A percentile compares a stretch with the other conserved stretches of the same genome.
Evolutionary conservation across 1,284 basidiomycete genomes (phyloP).

Genomic region (Austroboletus novae-zelandiae): DNA sequence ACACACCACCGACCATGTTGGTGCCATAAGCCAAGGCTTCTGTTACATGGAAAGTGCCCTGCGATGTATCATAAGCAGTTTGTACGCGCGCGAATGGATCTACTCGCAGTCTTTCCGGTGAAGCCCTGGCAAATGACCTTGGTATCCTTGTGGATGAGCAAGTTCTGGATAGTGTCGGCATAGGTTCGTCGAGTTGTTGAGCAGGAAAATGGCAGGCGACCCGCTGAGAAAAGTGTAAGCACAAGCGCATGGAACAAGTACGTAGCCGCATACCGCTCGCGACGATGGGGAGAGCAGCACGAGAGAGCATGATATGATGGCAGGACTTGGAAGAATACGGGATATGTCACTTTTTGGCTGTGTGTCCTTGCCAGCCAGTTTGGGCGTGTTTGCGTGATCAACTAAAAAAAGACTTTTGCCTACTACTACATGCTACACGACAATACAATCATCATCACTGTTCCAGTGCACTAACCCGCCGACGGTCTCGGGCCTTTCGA

Average conservation of each 20-base stretch:
- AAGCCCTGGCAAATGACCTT: constrained; percentile 93
- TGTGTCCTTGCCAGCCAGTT: constrained; percentile 21
- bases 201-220: constrained; percentile 77
- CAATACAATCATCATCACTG: constrained; percentile 20
- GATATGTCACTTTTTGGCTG: constrained; percentile 4
- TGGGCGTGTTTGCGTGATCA: constrained; percentile 25
- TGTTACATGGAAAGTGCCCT: constrained; percentile 97
- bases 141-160: constrained; percentile 93
- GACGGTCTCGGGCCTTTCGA: constrained; percentile 65
- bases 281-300: constrained; percentile 55
- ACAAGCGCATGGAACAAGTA: background rate
- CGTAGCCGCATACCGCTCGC: constrained; percentile 43
- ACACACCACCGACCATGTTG: constrained; percentile 96
- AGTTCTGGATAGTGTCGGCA: constrained; percentile 88
- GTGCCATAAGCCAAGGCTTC: constrained; percentile 96
- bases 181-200: constrained; percentile 74
- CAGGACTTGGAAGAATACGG: constrained; percentile 13
- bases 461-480: constrained; percentile 48
- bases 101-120: constrained; percentile 92
- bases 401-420: constrained; percentile 2
- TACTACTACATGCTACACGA: constrained; percentile 14
- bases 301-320: constrained; percentile 47
- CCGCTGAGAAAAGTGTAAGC: constrained; percentile 38
- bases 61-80: constrained; percentile 8
- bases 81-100: background rate